A percentile compares a stretch with the other conserved stretches of the same genome.
Conservation (phyloP, 176 grass and related monocot genomes). For the Triticum turgidum region DNA sequence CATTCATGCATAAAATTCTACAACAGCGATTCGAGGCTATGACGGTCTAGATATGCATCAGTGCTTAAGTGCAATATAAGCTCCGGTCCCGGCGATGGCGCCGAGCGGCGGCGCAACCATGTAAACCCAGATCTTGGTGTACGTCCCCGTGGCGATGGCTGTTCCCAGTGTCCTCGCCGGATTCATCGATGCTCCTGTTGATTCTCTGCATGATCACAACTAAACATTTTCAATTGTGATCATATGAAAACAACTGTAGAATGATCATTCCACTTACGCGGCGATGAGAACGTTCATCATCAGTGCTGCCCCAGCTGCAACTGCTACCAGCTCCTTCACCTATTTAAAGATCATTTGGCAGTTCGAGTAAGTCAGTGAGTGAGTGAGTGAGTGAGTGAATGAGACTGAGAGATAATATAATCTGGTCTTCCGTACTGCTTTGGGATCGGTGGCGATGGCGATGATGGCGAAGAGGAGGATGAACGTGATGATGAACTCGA, state of each 20-base stretch:
- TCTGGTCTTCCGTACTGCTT: neutral
- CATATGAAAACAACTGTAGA: neutral
- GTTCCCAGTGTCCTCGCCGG: slow-evolving; percentile 54
- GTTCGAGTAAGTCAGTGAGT: neutral
- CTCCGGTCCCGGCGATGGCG: slow-evolving; percentile 34
- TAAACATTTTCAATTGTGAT: neutral
- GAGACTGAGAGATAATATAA: neutral
- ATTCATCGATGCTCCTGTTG: slow-evolving; percentile 61
- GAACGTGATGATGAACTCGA: slow-evolving; percentile 71
- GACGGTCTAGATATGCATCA: neutral
- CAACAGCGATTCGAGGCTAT: neutral
- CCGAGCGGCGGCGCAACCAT: slow-evolving; percentile 45
- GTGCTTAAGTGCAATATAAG: slow-evolving; percentile 41
- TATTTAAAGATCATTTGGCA: neutral
- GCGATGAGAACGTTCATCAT: slow-evolving; percentile 35
- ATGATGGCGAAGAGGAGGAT: slow-evolving; percentile 65
- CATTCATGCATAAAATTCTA: neutral
- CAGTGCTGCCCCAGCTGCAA: slow-evolving; percentile 28
- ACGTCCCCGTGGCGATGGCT: slow-evolving; percentile 42
- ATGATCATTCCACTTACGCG: slow-evolving; percentile 19
- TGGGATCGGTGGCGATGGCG: slow-evolving; percentile 39
- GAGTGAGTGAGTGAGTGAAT: too few species aligned
- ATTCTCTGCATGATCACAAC: slow-evolving; percentile 1
- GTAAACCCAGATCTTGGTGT: slow-evolving; percentile 60
- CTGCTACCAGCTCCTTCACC: slow-evolving; percentile 41